Base-by-base conservation (phyloP, 345 rosid species). In the Aquilaria malaccensis region DNA sequence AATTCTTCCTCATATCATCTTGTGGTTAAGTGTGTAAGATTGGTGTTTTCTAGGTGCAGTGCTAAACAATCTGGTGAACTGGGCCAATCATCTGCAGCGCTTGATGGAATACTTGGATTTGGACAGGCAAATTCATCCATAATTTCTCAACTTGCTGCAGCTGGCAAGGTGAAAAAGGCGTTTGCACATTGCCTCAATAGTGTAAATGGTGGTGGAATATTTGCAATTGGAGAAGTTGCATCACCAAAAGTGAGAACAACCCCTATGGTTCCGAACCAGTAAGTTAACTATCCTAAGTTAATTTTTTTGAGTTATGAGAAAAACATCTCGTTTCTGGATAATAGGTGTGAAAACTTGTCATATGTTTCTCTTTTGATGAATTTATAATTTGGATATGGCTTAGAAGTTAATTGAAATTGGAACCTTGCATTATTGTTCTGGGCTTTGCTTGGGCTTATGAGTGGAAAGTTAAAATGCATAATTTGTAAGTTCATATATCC, bases 91-190 rank as follows among this genome's bases (percentile, higher is more conserved):
- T 81, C 74, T 2, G 82, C 80, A 65, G 96, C 98, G 68, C 76
- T 89, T 68, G 97, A 89, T 72, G 98, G 97, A 13, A 83, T 93
- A 61, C 64, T 93, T 74, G 98, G 98, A 50, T 85, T 93, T 70
- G 98, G 98, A 55, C 91, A 93, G 67, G 59, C 93, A 59, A 87
- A 85, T 65, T 77, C 97, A 47, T 93, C 97, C 60, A 54, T 89
- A 70, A 67, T 93, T 71, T 87, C 98, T 52, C 98, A 93, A 80
- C 80, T 93, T 55, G 85, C 97, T 66, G 69, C 80, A 0, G 64
- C 85, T 9, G 89, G 94, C 37, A 76, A 74, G 47, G 83, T 82
- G 2, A 87, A 83, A 75, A 82, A 66, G 72, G 71, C 68, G 46
- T 92, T 89, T 72, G 77, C 94, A 2, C 98, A 92, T 76, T 92